Evolutionary conservation across 495 filamentous ascomycete genomes (phyloP).

Genomic region (Tuber umbilicatum): DNA sequence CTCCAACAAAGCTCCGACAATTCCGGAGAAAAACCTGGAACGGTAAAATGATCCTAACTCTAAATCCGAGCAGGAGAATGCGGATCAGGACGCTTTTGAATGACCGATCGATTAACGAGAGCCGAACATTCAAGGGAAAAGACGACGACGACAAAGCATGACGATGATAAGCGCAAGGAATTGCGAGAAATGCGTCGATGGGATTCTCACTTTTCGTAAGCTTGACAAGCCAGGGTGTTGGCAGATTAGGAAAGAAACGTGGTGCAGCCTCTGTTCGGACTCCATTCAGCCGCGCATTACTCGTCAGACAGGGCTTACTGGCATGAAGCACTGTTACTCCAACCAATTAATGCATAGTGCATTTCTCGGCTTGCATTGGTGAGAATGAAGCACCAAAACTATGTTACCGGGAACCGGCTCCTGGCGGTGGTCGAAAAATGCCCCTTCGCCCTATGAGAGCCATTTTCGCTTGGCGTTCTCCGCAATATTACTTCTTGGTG

Average conservation of each 20-base stretch:
- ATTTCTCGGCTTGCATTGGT: background rate
- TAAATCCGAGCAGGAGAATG: background rate
- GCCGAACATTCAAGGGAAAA: background rate
- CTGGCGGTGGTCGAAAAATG: background rate
- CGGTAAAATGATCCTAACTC: background rate
- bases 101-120: background rate
- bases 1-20: background rate
- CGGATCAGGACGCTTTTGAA: background rate
- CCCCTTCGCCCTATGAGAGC: background rate
- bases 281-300: background rate
- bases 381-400: background rate
- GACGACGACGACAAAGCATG: background rate
- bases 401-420: background rate
- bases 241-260: background rate
- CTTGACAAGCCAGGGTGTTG: background rate
- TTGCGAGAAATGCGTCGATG: background rate
- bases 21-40: background rate
- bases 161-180: background rate
- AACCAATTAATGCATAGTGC: background rate
- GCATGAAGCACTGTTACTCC: background rate
- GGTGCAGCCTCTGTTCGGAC: background rate
- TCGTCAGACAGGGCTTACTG: constrained; percentile 1
- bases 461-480: background rate
- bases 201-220: background rate
- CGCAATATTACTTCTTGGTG: background rate